These are phyloP conservation scores for Platanus orientalis DNA, from an alignment of 164 flowering plant genomes.

Conservation along the genomic window DNA sequence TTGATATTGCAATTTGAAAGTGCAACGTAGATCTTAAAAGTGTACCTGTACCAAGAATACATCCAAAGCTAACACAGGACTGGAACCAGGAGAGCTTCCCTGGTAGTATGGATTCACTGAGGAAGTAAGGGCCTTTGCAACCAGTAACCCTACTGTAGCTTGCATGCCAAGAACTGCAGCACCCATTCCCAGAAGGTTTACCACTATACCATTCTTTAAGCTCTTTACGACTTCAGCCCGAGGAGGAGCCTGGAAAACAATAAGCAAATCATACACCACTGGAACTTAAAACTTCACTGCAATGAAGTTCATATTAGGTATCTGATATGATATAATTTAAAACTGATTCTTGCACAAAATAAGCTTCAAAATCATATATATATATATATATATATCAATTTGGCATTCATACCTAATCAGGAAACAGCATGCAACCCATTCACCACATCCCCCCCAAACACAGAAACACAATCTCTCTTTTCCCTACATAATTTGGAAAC, in stretches of 20 bases:
- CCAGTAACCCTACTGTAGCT: conserved; percentile 92
- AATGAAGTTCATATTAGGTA: neutral
- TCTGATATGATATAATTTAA: no score
- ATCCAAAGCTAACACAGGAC: conserved; percentile 94
- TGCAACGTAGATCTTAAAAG: neutral
- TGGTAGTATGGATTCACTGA: conserved; percentile 83
- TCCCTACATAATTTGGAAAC: no score
- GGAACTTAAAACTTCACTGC: neutral
- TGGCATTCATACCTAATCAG: no score
- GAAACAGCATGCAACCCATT: no score
- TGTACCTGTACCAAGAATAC: conserved; percentile 96
- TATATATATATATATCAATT: no score
- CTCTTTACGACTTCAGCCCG: conserved; percentile 93
- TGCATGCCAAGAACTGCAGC: conserved; percentile 96
- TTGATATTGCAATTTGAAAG: neutral
- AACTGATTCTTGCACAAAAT: neutral
- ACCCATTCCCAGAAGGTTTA: conserved; percentile 94
- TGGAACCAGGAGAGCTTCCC: conserved; percentile 71
- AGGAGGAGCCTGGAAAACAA: conserved; percentile 80
- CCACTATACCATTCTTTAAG: conserved; percentile 71
- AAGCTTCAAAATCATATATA: neutral
- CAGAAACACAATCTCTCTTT: no score
- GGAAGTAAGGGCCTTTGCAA: conserved; percentile 92
- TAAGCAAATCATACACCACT: neutral
- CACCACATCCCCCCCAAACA: no score